Percentiles rank a stretch among this genome's conserved stretches.
These are phyloP conservation scores for Pichia sp. DNA, from an alignment of 1,139 yeast genomes.

Conservation along the genomic window DNA sequence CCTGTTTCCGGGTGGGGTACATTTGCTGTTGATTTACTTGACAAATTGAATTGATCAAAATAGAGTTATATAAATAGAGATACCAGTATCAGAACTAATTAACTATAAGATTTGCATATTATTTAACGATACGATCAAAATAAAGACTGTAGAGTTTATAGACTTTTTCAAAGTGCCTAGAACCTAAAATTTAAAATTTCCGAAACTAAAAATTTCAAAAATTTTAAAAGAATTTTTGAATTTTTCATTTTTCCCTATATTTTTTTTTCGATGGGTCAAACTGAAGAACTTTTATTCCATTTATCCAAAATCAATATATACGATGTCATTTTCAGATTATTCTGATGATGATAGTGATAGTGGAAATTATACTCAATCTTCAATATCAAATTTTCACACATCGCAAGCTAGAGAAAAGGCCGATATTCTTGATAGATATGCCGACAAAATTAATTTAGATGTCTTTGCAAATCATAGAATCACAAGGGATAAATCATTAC, in stretches of 20 bases:
- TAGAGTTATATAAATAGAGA: background rate
- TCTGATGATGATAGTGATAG: slow-evolving; percentile 11
- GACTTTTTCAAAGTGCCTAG: background rate
- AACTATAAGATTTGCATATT: background rate
- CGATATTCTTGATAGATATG: slow-evolving; percentile 54
- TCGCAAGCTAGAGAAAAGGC: slow-evolving; percentile 39
- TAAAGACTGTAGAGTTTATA: too few species aligned
- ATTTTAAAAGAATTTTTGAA: background rate
- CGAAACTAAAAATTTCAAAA: background rate
- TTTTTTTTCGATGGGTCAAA: background rate
- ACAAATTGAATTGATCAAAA: background rate
- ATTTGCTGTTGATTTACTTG: slow-evolving; percentile 5
- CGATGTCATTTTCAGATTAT: slow-evolving; percentile 9
- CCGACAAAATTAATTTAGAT: slow-evolving; percentile 59
- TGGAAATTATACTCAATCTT: background rate
- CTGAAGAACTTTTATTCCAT: background rate
- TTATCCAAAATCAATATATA: background rate
- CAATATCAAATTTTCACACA: background rate
- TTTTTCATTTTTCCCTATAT: background rate
- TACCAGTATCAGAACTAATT: background rate
- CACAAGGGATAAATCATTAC: slow-evolving; percentile 75
- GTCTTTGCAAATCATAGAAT: slow-evolving; percentile 46
- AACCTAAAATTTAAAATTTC: background rate
- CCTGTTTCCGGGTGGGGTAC: slow-evolving; percentile 9
- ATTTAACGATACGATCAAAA: background rate